A percentile compares a stretch with the other conserved stretches of the same genome.
phyloP scores from a whole-genome alignment of 306 rosid genomes.

The Ceratonia siliqua region DNA sequence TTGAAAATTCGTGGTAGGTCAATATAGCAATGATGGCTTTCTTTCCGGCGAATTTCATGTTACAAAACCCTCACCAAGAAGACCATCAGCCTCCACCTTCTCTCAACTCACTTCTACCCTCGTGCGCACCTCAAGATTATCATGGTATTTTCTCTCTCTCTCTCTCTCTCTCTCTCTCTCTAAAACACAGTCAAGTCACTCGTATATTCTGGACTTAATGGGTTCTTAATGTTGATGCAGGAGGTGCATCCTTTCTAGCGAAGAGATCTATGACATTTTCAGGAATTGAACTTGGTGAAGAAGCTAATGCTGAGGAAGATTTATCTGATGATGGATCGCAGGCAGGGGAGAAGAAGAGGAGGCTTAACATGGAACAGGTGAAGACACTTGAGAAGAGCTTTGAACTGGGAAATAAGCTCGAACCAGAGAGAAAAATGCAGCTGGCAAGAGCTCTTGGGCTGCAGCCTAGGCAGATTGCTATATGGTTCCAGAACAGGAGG shows the following conservation, averaged over 20 bases:
- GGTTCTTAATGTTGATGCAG: slow-evolving; percentile 41
- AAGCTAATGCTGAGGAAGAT: slow-evolving; percentile 66
- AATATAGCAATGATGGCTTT: slow-evolving; percentile 76
- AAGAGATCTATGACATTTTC: slow-evolving; percentile 82
- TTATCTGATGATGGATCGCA: slow-evolving; percentile 85
- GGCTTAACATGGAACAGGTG: slow-evolving; percentile 82
- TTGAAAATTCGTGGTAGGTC: slow-evolving; percentile 33
- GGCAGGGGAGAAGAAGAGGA: slow-evolving; percentile 82
- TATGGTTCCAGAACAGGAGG: slow-evolving; percentile 87
- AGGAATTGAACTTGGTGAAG: slow-evolving; percentile 69
- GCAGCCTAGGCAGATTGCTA: slow-evolving; percentile 84
- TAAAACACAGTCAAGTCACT: background rate
- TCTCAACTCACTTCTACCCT: slow-evolving; percentile 67
- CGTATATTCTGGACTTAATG: background rate
- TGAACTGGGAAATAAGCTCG: slow-evolving; percentile 84
- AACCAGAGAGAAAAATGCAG: slow-evolving; percentile 89
- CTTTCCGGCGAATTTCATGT: slow-evolving; percentile 84
- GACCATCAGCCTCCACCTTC: slow-evolving; percentile 62
- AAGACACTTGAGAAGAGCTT: slow-evolving; percentile 87
- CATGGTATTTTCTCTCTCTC: slow-evolving; percentile 51
- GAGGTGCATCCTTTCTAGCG: slow-evolving; percentile 64
- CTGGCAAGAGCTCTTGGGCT: slow-evolving; percentile 74
- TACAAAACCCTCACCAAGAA: slow-evolving; percentile 65
- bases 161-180: background rate
- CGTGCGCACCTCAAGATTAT: slow-evolving; percentile 78